A percentile compares a stretch with the other conserved stretches of the same genome.
phyloP scores from a whole-genome alignment of 2,329 filamentous ascomycete genomes.

The Amauroascus niger region DNA sequence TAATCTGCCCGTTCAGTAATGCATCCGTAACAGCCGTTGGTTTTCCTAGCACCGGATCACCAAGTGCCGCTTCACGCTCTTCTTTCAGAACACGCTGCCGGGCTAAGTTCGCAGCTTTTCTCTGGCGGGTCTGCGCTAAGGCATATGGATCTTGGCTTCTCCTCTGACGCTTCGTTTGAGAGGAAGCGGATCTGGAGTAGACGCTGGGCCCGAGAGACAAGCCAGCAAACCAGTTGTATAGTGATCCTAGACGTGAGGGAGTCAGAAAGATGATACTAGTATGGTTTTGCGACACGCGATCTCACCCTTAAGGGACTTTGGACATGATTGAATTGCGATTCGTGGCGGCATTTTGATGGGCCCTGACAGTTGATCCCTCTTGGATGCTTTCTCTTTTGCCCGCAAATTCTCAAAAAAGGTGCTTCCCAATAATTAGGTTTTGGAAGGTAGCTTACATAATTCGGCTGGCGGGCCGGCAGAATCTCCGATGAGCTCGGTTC shows the following conservation, averaged over 20 bases:
- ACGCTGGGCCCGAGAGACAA: slow-evolving; percentile 45
- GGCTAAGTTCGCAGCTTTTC: slow-evolving; percentile 72
- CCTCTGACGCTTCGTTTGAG: slow-evolving; percentile 22
- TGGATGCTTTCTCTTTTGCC: background rate
- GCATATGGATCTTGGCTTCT: slow-evolving; percentile 61
- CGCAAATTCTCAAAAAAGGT: slow-evolving; percentile 1
- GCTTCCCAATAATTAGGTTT: background rate
- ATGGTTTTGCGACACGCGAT: background rate
- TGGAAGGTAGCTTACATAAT: background rate
- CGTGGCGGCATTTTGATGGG: slow-evolving; percentile 55
- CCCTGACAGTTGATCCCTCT: slow-evolving; percentile 8
- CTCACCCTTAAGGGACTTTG: slow-evolving; percentile 54
- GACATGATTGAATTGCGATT: slow-evolving; percentile 51
- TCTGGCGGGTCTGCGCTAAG: slow-evolving; percentile 68
- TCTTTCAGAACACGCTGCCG: slow-evolving; percentile 60
- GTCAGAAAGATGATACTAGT: slow-evolving; percentile 4
- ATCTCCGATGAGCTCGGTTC: background rate
- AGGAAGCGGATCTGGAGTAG: slow-evolving; percentile 53
- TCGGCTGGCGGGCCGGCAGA: background rate
- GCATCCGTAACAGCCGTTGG: slow-evolving; percentile 75
- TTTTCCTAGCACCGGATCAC: slow-evolving; percentile 70
- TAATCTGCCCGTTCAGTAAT: slow-evolving; percentile 50
- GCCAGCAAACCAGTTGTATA: slow-evolving; percentile 37
- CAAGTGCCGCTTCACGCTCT: slow-evolving; percentile 55
- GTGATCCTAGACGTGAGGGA: slow-evolving; percentile 12